phyloP scores from a whole-genome alignment of 257 asterid species.

The Scutellaria baicalensis region DNA sequence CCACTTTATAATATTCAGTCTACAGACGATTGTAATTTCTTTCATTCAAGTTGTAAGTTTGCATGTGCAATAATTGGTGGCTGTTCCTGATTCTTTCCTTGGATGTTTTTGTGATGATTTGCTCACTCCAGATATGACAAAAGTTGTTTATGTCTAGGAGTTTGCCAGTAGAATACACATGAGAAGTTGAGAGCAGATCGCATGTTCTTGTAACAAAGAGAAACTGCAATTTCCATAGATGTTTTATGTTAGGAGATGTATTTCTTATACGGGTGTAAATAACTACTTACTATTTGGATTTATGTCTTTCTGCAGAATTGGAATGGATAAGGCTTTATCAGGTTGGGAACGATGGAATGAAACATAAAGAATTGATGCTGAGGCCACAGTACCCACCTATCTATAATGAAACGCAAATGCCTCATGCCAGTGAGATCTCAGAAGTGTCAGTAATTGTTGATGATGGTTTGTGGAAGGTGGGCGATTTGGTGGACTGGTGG shows the following conservation, averaged over 20 bases:
- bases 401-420: slow-evolving; percentile 21
- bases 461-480: slow-evolving; percentile 58
- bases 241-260: not conserved
- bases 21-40: not conserved
- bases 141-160: not conserved
- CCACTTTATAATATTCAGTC: not conserved
- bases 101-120: not conserved
- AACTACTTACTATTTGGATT: not conserved
- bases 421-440: slow-evolving; percentile 22
- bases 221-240: not conserved
- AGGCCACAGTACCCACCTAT: slow-evolving; percentile 65
- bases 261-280: not conserved
- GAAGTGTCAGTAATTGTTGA: slow-evolving; percentile 40
- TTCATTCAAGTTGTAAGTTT: not conserved
- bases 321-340: slow-evolving; percentile 39
- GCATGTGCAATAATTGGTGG: not conserved
- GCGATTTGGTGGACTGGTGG: slow-evolving; percentile 77
- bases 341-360: slow-evolving; percentile 13
- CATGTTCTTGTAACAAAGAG: not conserved
- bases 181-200: not conserved
- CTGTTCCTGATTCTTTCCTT: not conserved
- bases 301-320: slow-evolving; percentile 33
- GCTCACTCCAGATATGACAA: not conserved
- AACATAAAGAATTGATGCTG: slow-evolving; percentile 37
- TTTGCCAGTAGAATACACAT: not conserved